Base-by-base conservation (phyloP, 495 filamentous ascomycete species). In the Aspergillus ostianus region DNA sequence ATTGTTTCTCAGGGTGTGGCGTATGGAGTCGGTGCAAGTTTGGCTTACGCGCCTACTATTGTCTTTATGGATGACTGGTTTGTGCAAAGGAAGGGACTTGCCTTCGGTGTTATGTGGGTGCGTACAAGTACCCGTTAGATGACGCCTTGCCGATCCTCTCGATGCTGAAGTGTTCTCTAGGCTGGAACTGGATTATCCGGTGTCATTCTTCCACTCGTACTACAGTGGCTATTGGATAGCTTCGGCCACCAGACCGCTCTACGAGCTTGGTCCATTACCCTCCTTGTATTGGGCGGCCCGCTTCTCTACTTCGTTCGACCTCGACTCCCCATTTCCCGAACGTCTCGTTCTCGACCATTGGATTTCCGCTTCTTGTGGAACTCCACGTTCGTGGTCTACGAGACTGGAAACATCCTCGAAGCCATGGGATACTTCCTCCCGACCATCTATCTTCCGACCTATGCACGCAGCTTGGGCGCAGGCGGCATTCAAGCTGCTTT, bases 371-470 rank as follows among this genome's bases (percentile, higher is more conserved):
- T 85, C 59, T 49, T 82, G 18, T 27, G 58, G 15, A 67, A 68
- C 27, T 64, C 59, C 0, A 64, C 69, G 3, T 87, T 85, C 65
- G 64, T 73, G 56, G 56, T 79, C 30, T 76, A 82, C 46, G 76
- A 82, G 61, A 32, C 73, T 0, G 77, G 77, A 47, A 83, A 84
- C 66, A 67, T 82, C 36, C 51, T 83, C 47, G 73, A 87, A 66
- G 75, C 72, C 0, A 61, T 81, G 3, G 85, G 85, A 8, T 88
- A 75, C 66, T 87, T 87, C 67, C 66, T 87, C 4, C 84, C 85
- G 0, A 65, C 69, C 0, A 76, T 85, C 46, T 89, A 83, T 65
- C 73, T 89, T 0, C 82, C 83, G 6, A 72, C 77, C 3, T 86
- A 83, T 64, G 82, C 81, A 0, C 57, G 70, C 10, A 51, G 67